These are phyloP conservation scores for Fusarium sp. DNA, from an alignment of 2,329 filamentous ascomycete genomes.

Conservation along the genomic window DNA sequence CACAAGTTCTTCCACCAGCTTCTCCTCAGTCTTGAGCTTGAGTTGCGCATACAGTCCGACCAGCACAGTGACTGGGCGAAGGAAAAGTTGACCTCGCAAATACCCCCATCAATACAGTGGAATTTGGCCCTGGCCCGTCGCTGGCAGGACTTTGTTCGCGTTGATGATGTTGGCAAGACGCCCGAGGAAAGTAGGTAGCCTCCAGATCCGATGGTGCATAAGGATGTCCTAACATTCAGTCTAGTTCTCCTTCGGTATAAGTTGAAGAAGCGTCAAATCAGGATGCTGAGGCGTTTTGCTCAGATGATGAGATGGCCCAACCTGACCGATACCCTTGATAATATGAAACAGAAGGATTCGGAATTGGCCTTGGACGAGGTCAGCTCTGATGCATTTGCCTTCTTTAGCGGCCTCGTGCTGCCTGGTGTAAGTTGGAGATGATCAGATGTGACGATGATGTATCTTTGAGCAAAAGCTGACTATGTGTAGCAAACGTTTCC, in stretches of 20 bases:
- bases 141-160: conserved; percentile 78
- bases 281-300: conserved; percentile 76
- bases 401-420: conserved; percentile 80
- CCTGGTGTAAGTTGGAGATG: conserved; percentile 71
- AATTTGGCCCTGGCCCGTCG: conserved; percentile 78
- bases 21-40: conserved; percentile 79
- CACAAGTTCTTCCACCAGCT: conserved; percentile 81
- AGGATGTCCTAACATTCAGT: conserved; percentile 1
- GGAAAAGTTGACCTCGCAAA: conserved; percentile 72
- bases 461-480: conserved; percentile 22
- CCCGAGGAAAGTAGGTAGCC: conserved; percentile 62
- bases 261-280: conserved; percentile 75
- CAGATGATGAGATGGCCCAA: conserved; percentile 84
- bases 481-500: conserved; percentile 69
- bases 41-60: conserved; percentile 75
- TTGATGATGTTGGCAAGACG: conserved; percentile 70
- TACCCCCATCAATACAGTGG: conserved; percentile 80
- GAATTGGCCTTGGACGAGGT: conserved; percentile 70
- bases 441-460: not conserved
- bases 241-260: conserved; percentile 72
- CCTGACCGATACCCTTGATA: conserved; percentile 72
- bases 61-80: conserved; percentile 73
- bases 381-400: conserved; percentile 80
- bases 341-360: conserved; percentile 70
- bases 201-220: not conserved